phyloP scores from a whole-genome alignment of 768 basidiomycete species.

The Termitomyces sp. region DNA sequence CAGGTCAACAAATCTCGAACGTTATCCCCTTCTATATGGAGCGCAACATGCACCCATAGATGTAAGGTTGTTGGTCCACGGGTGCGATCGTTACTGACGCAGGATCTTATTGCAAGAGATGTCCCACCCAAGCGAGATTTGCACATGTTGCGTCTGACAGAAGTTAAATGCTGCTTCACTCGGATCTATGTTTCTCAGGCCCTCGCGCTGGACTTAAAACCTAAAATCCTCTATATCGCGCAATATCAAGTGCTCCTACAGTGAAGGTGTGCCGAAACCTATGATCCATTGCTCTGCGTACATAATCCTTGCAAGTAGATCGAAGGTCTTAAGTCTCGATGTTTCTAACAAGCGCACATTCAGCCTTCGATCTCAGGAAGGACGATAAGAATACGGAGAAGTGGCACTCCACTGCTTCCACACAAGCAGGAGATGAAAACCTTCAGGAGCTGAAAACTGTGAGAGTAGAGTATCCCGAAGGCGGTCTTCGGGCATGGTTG shows the following conservation, averaged over 20 bases:
- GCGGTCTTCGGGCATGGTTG: conserved; percentile 18
- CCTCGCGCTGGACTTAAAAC: neutral
- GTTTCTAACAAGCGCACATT: neutral
- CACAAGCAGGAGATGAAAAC: neutral
- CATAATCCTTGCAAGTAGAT: neutral
- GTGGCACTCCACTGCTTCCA: neutral
- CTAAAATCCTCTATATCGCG: neutral
- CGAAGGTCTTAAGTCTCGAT: neutral
- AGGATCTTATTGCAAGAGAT: neutral
- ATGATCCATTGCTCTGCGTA: neutral
- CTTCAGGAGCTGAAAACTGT: neutral
- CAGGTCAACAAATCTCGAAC: neutral
- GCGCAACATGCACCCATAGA: neutral
- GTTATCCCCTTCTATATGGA: neutral
- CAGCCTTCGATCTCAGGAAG: neutral
- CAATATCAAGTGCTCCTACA: neutral
- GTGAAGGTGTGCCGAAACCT: neutral
- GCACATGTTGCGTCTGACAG: neutral
- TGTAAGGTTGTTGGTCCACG: neutral
- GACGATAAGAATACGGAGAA: neutral
- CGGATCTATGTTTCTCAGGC: neutral
- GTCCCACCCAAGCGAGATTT: neutral
- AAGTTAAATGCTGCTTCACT: neutral
- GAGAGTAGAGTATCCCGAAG: conserved; percentile 15
- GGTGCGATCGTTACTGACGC: neutral